Conservation (phyloP, 225 moss, liverwort and hornwort species). For the Antitrichia curtipendula region DNA sequence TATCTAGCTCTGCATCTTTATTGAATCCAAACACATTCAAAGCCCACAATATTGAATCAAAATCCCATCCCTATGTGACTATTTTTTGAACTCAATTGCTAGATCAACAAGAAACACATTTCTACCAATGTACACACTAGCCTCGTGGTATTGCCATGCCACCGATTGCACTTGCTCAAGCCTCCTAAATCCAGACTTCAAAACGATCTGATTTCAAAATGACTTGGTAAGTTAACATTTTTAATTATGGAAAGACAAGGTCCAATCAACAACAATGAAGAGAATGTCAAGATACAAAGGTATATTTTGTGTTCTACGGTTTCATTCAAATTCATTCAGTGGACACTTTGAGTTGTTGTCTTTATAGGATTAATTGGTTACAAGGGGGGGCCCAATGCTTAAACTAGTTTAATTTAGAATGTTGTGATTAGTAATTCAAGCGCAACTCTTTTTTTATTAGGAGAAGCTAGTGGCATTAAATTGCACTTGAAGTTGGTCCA, state of each 20-base stretch:
- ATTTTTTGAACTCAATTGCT: too few species aligned
- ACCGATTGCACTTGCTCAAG: not conserved
- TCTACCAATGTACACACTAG: rapidly evolving
- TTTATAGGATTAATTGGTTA: not conserved
- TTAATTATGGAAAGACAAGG: not conserved
- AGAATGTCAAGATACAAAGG: not conserved
- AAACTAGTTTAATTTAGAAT: not conserved
- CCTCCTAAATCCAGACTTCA: rapidly evolving
- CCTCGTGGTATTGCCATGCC: not conserved
- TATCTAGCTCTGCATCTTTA: rapidly evolving
- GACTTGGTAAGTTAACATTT: not conserved
- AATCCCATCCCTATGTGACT: too few species aligned
- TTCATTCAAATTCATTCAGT: not conserved
- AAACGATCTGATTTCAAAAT: not conserved
- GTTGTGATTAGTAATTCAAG: not conserved
- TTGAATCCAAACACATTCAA: not conserved
- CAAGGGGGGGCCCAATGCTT: not conserved
- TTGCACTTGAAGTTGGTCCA: not conserved
- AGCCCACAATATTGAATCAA: not conserved
- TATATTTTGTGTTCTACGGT: rapidly evolving
- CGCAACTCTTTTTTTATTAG: not conserved
- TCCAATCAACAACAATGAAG: not conserved
- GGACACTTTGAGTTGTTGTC: not conserved
- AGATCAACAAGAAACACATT: too few species aligned
- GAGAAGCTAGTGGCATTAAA: not conserved